phyloP scores from a whole-genome alignment of 2,329 filamentous ascomycete species.

The Sodiomyces alkalinus region DNA sequence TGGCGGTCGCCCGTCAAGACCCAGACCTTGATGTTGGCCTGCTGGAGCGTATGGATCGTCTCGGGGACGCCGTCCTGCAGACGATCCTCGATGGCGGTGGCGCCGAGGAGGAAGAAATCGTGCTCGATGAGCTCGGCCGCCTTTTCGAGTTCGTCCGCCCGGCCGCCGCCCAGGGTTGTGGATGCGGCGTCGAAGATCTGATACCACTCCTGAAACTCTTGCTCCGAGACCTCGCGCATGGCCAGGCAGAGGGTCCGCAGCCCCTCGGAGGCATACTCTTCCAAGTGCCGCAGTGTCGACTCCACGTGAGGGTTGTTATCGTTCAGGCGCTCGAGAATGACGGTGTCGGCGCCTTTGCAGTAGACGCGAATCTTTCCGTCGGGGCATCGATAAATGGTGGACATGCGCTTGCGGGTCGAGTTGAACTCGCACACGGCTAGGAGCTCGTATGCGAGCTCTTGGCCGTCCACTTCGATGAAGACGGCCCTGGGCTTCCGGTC shows the following conservation, averaged over 20 bases:
- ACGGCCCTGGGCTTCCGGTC: constrained; percentile 83
- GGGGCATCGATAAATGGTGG: constrained; percentile 88
- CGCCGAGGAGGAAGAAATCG: constrained; percentile 79
- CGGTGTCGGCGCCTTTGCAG: constrained; percentile 93
- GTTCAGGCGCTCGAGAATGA: constrained; percentile 82
- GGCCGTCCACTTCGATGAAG: constrained; percentile 61
- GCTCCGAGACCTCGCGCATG: constrained; percentile 81
- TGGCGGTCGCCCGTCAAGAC: constrained; percentile 94
- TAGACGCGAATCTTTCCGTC: constrained; percentile 91
- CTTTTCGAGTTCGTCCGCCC: constrained; percentile 91
- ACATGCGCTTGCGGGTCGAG: constrained; percentile 95
- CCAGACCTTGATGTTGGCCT: constrained; percentile 97
- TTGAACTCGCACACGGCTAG: constrained; percentile 99
- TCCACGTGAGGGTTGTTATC: constrained; percentile 78
- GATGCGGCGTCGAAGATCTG: constrained; percentile 74
- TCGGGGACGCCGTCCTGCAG: constrained; percentile 95
- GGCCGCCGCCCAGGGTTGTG: constrained; percentile 82
- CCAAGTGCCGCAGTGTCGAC: constrained; percentile 81
- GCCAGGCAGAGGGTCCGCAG: constrained; percentile 87
- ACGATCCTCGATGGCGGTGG: constrained; percentile 93
- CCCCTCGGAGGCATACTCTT: constrained; percentile 95
- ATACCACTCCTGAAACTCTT: constrained; percentile 79
- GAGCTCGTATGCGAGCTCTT: constrained; percentile 71
- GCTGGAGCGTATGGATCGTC: constrained; percentile 92
- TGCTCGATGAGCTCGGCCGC: constrained; percentile 91